Conservation (phyloP, 148 eudicot species). For the Amaranthus cruentus region DNA sequence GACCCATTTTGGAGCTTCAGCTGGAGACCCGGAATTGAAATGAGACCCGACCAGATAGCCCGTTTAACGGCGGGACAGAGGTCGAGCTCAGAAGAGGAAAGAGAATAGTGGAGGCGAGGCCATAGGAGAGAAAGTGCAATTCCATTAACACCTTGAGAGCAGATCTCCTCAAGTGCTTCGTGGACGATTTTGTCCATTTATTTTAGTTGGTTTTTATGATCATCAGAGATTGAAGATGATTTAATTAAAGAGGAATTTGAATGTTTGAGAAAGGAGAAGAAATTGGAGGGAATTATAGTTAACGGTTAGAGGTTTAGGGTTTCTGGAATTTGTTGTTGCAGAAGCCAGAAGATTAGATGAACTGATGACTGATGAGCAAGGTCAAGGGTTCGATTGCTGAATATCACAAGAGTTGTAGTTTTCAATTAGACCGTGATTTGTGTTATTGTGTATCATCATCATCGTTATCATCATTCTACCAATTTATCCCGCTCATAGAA, state of each 20-base stretch:
- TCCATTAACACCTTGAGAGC: slow-evolving; percentile 51
- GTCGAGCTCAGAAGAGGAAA: slow-evolving; percentile 37
- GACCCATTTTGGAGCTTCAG: slow-evolving; percentile 28
- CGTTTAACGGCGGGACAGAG: slow-evolving; percentile 53
- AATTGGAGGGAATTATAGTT: slow-evolving; percentile 6
- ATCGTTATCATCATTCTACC: too few relatives aligned
- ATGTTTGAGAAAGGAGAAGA: neutral
- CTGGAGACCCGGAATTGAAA: slow-evolving; percentile 47
- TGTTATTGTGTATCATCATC: too few relatives aligned
- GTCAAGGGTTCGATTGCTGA: too few relatives aligned
- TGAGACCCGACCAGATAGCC: slow-evolving; percentile 64
- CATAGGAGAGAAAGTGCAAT: slow-evolving; percentile 47
- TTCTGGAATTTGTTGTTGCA: neutral
- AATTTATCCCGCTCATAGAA: too few relatives aligned
- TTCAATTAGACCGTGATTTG: too few relatives aligned
- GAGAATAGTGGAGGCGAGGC: slow-evolving; percentile 41
- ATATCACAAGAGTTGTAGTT: too few relatives aligned
- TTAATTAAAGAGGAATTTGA: neutral
- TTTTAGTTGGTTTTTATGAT: too few relatives aligned
- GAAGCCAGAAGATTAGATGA: too few relatives aligned
- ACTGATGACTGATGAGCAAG: too few relatives aligned
- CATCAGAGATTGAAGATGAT: too few relatives aligned
- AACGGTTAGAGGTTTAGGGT: slow-evolving; percentile 5
- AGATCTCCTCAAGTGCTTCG: slow-evolving; percentile 65
- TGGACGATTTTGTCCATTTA: slow-evolving; percentile 63